phyloP scores from a whole-genome alignment of 2,329 filamentous ascomycete species.

The Hypoxylon sp. region DNA sequence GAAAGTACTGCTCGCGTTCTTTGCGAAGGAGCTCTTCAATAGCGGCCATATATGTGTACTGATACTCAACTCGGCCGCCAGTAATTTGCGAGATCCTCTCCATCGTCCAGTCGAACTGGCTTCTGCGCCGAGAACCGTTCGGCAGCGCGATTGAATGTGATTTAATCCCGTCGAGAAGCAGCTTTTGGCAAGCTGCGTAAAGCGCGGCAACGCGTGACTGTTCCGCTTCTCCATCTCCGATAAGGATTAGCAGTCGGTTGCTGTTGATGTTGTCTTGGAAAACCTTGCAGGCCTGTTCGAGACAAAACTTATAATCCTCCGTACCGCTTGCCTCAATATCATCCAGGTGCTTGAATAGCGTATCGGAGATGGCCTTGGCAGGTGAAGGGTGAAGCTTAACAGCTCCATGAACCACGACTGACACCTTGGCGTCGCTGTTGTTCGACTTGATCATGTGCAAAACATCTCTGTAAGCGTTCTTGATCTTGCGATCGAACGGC shows the following conservation, averaged over 20 bases:
- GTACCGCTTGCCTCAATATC: background rate
- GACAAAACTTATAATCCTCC: slow-evolving; percentile 27
- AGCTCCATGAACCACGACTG: slow-evolving; percentile 24
- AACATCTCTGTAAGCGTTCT: slow-evolving; percentile 30
- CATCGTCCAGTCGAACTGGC: background rate
- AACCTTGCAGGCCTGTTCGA: slow-evolving; percentile 15
- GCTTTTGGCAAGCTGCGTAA: background rate
- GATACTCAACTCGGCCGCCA: slow-evolving; percentile 14
- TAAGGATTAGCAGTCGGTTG: slow-evolving; percentile 23
- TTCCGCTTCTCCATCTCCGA: slow-evolving; percentile 30
- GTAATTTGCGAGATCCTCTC: slow-evolving; percentile 12
- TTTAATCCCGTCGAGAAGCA: background rate
- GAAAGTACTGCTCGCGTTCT: slow-evolving; percentile 27
- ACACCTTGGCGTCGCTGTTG: slow-evolving; percentile 24
- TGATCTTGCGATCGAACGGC: slow-evolving; percentile 11
- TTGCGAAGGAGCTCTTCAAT: slow-evolving; percentile 20
- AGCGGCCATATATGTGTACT: slow-evolving; percentile 24
- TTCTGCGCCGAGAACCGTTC: background rate
- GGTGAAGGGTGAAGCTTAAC: slow-evolving; percentile 1
- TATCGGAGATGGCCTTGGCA: slow-evolving; percentile 16
- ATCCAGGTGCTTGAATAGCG: slow-evolving; percentile 20
- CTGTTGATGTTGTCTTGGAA: slow-evolving; percentile 1
- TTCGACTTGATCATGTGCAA: slow-evolving; percentile 21
- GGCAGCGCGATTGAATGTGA: slow-evolving; percentile 22
- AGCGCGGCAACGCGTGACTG: slow-evolving; percentile 3